Conservation (phyloP, 2,329 filamentous ascomycete genomes). For the Neopestalotiopsis sp. region DNA sequence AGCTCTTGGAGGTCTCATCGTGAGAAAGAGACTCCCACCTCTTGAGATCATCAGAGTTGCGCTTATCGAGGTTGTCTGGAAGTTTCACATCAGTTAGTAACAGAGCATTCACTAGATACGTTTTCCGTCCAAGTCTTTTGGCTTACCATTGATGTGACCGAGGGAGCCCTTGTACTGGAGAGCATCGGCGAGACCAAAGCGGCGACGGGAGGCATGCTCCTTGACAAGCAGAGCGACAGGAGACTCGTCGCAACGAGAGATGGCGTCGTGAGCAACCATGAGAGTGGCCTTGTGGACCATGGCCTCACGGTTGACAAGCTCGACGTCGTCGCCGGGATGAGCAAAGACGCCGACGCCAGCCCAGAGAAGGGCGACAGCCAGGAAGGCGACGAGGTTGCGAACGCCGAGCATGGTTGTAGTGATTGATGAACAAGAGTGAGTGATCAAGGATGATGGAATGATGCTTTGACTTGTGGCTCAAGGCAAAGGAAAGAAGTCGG, state of each 20-base stretch:
- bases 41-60: not conserved
- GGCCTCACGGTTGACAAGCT: slow-evolving; percentile 1
- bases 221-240: not conserved
- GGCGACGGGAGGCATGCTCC: not conserved
- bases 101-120: too few species aligned
- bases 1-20: slow-evolving; percentile 23
- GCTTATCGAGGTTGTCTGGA: not conserved
- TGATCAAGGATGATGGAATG: not conserved
- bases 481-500: too few species aligned
- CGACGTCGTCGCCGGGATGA: not conserved
- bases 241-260: not conserved
- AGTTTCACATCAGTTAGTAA: not conserved
- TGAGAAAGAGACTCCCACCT: not conserved
- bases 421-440: not conserved
- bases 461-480: too few species aligned
- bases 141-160: not conserved
- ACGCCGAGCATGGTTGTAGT: not conserved
- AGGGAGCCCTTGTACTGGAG: not conserved
- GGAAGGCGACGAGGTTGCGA: not conserved
- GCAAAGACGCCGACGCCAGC: not conserved
- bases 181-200: not conserved
- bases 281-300: not conserved
- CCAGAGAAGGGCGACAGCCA: not conserved
- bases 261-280: not conserved
- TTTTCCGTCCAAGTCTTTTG: not conserved